A percentile compares a stretch with the other conserved stretches of the same genome.
Evolutionary conservation across 1,284 basidiomycete species (phyloP).

Genomic region (Trichosporon ovoides): DNA sequence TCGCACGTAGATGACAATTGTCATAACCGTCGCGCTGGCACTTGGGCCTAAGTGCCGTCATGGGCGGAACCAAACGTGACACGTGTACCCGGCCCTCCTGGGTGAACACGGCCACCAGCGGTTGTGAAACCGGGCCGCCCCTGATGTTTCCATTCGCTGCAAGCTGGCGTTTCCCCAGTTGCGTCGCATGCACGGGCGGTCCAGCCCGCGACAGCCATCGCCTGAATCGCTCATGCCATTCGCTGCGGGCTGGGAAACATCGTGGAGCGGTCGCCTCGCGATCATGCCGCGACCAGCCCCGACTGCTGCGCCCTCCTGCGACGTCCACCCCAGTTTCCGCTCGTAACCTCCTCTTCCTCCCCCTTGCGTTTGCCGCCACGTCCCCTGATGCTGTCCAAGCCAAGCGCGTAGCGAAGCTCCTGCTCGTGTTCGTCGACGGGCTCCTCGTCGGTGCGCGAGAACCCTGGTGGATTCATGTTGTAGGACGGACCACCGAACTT

Average conservation of each 20-base stretch:
- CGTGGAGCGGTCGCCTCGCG: not conserved
- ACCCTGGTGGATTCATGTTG: slow-evolving; percentile 38
- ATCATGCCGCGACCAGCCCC: not conserved
- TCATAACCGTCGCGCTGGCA: slow-evolving; percentile 5
- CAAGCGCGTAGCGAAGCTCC: slow-evolving; percentile 39
- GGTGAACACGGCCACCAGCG: not conserved
- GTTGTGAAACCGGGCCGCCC: slow-evolving; percentile 1
- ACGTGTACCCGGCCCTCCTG: not conserved
- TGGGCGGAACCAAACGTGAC: slow-evolving; percentile 3
- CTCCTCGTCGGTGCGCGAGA: slow-evolving; percentile 21
- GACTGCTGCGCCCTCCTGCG: slow-evolving; percentile 28
- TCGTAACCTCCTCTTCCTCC: slow-evolving; percentile 42
- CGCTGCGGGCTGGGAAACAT: not conserved
- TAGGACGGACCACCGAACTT: slow-evolving; percentile 41
- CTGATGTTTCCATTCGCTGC: slow-evolving; percentile 3
- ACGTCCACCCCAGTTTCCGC: slow-evolving; percentile 44
- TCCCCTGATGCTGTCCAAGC: slow-evolving; percentile 34
- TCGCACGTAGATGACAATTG: not conserved
- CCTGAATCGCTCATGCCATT: not conserved
- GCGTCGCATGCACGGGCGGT: no score
- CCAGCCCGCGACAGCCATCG: not conserved
- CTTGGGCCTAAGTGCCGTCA: slow-evolving; percentile 1
- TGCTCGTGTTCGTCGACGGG: slow-evolving; percentile 40
- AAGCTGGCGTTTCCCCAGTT: no score
- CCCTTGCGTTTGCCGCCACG: slow-evolving; percentile 21